Base-by-base conservation (phyloP, 176 grass and related monocot genomes). In the Oryza brachyantha region DNA sequence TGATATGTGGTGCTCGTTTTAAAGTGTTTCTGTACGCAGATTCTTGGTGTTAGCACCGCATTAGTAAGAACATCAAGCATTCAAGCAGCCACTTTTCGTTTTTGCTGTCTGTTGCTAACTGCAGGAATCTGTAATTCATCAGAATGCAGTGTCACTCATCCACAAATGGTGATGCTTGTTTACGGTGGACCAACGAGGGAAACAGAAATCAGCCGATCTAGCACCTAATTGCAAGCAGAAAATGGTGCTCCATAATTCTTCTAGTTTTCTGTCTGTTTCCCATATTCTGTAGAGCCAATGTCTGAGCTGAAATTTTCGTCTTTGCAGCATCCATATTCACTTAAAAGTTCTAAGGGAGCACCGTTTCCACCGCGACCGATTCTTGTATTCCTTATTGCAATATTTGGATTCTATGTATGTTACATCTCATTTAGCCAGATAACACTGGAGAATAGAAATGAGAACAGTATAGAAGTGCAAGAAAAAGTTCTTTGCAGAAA, bases 351-450 rank as follows among this genome's bases (percentile, higher is more conserved):
- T 34, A 92, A 90, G 87, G 93, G 82, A 69, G 79, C 45, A 27
- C 73, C 75, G 2, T 34, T 84, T 79, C 73, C 81, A 8, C 74
- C 87, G 0, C 90, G 83, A 43, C 54, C 82, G 2, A 19, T 79
- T 46, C 85, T 90, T 25, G 55, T 97, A 57, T 83, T 92, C 82
- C 85, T 94, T 64, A 87, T 98, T 66, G 77, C 74, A 31, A 65
- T 90, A 7, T 86, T 86, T 31, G 86, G 87, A 55, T 80, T 94
- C 55, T 90, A 80, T 39, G 84, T 79, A 8, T 94, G 92, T 76
- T 98, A 98, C 79, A 36, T 90, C 45, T 92, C 79, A 43, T 90
- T 98, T 67, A 88, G 72, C 37, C 87, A 92, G 81, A 88, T 94
- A 63, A 79, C 74, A 21, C 32, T 94, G 61, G 95, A 92, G 29